phyloP scores from a whole-genome alignment of 2,329 filamentous ascomycete species.

The Magnaporthiopsis rhizophila region DNA sequence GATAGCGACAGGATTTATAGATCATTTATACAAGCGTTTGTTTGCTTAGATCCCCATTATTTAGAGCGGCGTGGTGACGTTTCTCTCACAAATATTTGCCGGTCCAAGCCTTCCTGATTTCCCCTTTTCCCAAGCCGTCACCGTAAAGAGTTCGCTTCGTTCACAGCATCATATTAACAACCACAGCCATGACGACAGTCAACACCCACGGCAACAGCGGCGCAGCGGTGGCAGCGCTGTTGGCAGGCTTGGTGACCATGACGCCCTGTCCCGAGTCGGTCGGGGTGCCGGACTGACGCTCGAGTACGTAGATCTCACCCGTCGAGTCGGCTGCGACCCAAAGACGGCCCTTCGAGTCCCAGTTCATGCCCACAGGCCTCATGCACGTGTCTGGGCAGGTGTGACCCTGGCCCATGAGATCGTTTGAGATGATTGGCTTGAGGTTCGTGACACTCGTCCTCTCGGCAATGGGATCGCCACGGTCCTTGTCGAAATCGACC shows the following conservation, averaged over 20 bases:
- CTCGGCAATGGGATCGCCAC: conserved; percentile 31
- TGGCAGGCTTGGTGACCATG: conserved; percentile 12
- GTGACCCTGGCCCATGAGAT: conserved; percentile 27
- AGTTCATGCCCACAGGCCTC: conserved; percentile 50
- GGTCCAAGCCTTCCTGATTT: neutral
- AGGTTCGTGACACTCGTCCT: conserved; percentile 36
- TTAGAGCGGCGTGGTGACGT: no score
- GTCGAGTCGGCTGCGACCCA: conserved; percentile 55
- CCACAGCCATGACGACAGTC: neutral
- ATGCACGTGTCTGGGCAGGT: conserved; percentile 51
- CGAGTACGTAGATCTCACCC: conserved; percentile 55
- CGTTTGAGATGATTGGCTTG: conserved; percentile 46
- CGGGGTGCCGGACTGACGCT: conserved; percentile 11
- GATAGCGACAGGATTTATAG: neutral
- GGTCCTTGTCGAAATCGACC: conserved; percentile 26
- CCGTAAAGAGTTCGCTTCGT: neutral
- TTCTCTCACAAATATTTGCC: neutral
- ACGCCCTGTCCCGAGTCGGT: conserved; percentile 11
- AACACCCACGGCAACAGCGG: neutral
- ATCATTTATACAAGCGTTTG: neutral
- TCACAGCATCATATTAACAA: neutral
- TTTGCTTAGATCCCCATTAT: neutral
- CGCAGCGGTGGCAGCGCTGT: neutral
- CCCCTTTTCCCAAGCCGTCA: neutral
- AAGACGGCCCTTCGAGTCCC: conserved; percentile 40